Evolutionary conservation across 257 asterid species (phyloP).

Genomic region (Fraxinus cuspidata): DNA sequence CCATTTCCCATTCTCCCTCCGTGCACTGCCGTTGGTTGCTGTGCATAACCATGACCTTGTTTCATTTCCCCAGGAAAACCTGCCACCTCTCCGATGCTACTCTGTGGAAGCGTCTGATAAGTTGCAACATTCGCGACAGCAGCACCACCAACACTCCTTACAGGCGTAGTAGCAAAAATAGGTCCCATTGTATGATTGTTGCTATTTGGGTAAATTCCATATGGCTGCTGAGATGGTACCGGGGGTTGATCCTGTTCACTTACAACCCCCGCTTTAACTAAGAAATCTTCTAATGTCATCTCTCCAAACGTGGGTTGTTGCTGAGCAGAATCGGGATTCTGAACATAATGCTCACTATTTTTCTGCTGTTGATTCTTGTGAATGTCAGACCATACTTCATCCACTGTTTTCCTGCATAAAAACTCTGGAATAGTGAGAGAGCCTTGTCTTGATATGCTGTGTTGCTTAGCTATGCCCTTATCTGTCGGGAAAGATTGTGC

Average conservation of each 20-base stretch:
- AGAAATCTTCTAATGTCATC: constrained; percentile 85
- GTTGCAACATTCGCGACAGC: constrained; percentile 16
- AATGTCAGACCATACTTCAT: constrained; percentile 79
- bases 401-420: constrained; percentile 66
- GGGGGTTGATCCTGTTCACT: constrained; percentile 42
- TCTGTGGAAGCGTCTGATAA: constrained; percentile 42
- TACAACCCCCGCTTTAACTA: constrained; percentile 70
- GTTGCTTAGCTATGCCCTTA: constrained; percentile 39
- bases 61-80: constrained; percentile 40
- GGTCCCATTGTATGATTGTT: constrained; percentile 29
- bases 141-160: constrained; percentile 27
- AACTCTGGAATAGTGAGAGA: constrained; percentile 64
- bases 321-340: constrained; percentile 34
- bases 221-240: constrained; percentile 36
- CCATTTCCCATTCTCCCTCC: constrained; percentile 61
- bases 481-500: constrained; percentile 24
- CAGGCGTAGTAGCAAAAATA: constrained; percentile 38
- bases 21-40: constrained; percentile 27
- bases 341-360: constrained; percentile 24
- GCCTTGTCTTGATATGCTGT: constrained; percentile 62
- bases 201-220: constrained; percentile 43
- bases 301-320: constrained; percentile 66
- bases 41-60: constrained; percentile 44
- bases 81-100: constrained; percentile 37
- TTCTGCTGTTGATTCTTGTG: constrained; percentile 38